Evolutionary conservation across 305 asterid species (phyloP).

Genomic region (Fraxinus greggii): DNA sequence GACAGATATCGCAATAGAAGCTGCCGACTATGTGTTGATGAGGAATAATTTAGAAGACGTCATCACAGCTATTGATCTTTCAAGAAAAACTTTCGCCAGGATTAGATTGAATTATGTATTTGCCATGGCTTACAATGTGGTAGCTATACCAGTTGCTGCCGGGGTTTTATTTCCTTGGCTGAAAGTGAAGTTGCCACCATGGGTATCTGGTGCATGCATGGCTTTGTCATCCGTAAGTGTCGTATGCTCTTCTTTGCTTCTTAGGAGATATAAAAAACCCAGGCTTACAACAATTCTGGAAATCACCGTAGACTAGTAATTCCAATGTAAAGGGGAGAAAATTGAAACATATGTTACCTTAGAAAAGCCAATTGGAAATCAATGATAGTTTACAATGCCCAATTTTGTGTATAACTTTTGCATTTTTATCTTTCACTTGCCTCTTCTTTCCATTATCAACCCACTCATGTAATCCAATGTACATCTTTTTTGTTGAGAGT

Average conservation of each 20-base stretch:
- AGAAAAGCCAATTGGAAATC: neutral
- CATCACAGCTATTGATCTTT: constrained; percentile 89
- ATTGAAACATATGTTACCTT: neutral
- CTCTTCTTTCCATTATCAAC: neutral
- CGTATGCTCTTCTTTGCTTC: constrained; percentile 91
- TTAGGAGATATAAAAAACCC: constrained; percentile 80
- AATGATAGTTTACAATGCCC: neutral
- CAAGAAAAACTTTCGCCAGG: constrained; percentile 77
- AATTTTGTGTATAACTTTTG: neutral
- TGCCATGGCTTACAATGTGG: constrained; percentile 78
- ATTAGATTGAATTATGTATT: constrained; percentile 76
- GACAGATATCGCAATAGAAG: constrained; percentile 95
- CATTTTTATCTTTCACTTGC: neutral
- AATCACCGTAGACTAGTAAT: constrained; percentile 72
- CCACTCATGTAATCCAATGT: neutral
- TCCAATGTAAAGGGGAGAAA: neutral
- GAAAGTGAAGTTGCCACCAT: constrained; percentile 75
- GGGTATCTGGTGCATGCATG: constrained; percentile 99
- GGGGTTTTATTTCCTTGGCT: constrained; percentile 78
- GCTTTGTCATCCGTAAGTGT: constrained; percentile 92
- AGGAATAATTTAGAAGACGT: constrained; percentile 91
- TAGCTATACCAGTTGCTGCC: constrained; percentile 90
- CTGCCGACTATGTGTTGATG: constrained; percentile 95
- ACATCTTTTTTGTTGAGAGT: neutral
- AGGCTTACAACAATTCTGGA: constrained; percentile 83